Evolutionary conservation across 2,329 filamentous ascomycete genomes (phyloP), one percentile per base, ranked within the genome.

Genomic region (Botrytis squamosa): DNA sequence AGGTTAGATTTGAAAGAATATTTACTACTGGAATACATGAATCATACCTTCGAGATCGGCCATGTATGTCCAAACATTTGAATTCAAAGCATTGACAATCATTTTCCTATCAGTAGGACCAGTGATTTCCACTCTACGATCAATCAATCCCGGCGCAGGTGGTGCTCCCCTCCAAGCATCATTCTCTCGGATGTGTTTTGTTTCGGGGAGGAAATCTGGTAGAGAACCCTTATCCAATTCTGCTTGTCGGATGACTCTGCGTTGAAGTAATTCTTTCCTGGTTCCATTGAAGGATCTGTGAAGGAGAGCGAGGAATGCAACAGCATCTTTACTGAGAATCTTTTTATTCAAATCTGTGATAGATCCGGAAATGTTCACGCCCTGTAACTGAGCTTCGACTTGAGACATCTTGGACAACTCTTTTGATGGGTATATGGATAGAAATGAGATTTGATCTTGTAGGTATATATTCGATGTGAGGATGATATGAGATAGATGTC

Each of bases 41-140:
- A 36, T 55, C 71, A 33, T 83, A 96, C 95, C 95, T 85, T 99
- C 96, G 78, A 99, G 97, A 84, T 99, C 96, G 66, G 96, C 96
- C 96, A 99, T 99, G 81, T 98, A 99, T 73, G 95, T 98, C 92
- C 93, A 98, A 38, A 98, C 96, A 81, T 98, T 89, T 64, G 95
- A 92, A 84, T 98, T 99, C 82, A 98, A 82, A 16, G 96, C 96
- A 83, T 99, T 99, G 76, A 98, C 93, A 66, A 98, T 94, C 96
- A 99, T 99, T 89, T 98, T 99, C 78, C 96, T 89, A 84, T 98
- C 96, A 10, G 95, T 98, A 1, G 96, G 96, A 14, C 96, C 96
- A 8, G 96, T 99, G 81, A 98, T 99, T 86, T 99, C 96, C 46
- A 98, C 93, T 75, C 96, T 90, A 77, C 96, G 92, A 85, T 99